A percentile compares a stretch with the other conserved stretches of the same genome.
Evolutionary conservation across 2,329 filamentous ascomycete species (phyloP).

Genomic region (Neurospora sp.): DNA sequence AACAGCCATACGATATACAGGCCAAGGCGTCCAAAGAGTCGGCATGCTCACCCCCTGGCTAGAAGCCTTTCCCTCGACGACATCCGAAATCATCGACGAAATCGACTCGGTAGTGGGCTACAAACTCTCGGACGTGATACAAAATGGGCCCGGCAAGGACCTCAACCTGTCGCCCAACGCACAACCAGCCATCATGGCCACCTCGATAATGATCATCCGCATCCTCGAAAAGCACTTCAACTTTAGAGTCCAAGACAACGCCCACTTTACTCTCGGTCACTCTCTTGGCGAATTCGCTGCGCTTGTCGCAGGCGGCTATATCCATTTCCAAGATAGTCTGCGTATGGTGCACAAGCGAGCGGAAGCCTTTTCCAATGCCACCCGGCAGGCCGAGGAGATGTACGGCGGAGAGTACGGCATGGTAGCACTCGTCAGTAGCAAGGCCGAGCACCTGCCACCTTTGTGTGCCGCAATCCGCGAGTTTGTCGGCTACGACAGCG

Average conservation of each 20-base stretch:
- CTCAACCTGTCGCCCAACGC: slow-evolving; percentile 80
- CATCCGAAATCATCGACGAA: slow-evolving; percentile 69
- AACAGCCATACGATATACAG: slow-evolving; percentile 31
- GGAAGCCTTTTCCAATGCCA: slow-evolving; percentile 74
- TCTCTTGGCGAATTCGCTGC: slow-evolving; percentile 91
- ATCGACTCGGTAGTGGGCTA: slow-evolving; percentile 70
- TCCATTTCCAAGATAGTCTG: slow-evolving; percentile 69
- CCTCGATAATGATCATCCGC: slow-evolving; percentile 79
- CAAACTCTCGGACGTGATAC: slow-evolving; percentile 68
- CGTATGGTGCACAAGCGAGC: slow-evolving; percentile 68
- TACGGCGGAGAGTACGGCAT: slow-evolving; percentile 84
- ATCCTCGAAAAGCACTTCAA: slow-evolving; percentile 79
- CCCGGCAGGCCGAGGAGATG: slow-evolving; percentile 51
- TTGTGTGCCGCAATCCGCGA: slow-evolving; percentile 68
- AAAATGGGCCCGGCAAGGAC: slow-evolving; percentile 63
- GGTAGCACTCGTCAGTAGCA: slow-evolving; percentile 79
- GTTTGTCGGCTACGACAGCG: slow-evolving; percentile 61
- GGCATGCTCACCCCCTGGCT: slow-evolving; percentile 84
- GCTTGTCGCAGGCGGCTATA: slow-evolving; percentile 72
- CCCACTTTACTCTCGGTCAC: slow-evolving; percentile 81
- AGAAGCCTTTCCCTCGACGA: slow-evolving; percentile 71
- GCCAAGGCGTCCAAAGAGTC: slow-evolving; percentile 81
- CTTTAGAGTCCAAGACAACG: slow-evolving; percentile 59
- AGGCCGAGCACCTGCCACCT: slow-evolving; percentile 61
- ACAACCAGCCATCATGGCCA: slow-evolving; percentile 94